Evolutionary conservation across 2,329 filamentous ascomycete genomes (phyloP).

Genomic region (Zymoseptoria brevis): DNA sequence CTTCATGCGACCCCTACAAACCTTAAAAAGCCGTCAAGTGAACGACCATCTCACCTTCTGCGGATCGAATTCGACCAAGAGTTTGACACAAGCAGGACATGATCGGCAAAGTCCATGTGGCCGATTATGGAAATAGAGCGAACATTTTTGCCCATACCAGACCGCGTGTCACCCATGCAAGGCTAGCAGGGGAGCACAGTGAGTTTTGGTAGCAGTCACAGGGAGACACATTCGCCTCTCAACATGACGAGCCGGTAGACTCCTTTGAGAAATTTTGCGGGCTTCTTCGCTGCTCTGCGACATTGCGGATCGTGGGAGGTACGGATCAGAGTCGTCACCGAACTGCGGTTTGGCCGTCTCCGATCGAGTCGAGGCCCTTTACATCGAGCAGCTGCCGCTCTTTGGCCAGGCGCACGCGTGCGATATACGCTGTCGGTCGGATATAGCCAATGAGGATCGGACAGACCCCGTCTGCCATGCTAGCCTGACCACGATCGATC

Average conservation of each 20-base stretch:
- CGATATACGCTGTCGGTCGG: background rate
- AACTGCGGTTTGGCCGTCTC: background rate
- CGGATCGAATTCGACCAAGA: background rate
- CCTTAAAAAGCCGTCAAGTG: background rate
- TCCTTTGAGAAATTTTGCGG: background rate
- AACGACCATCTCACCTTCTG: background rate
- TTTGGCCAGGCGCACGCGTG: background rate
- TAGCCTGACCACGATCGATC: background rate
- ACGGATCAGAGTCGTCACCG: background rate
- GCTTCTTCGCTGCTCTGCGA: background rate
- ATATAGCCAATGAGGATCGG: background rate
- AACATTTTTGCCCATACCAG: background rate
- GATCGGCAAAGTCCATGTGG: background rate
- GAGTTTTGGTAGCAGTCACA: background rate
- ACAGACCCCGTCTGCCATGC: background rate
- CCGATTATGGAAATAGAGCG: background rate
- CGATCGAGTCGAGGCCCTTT: background rate
- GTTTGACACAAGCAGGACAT: background rate
- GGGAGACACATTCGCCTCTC: background rate
- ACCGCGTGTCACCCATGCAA: background rate
- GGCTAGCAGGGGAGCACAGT: background rate
- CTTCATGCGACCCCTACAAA: background rate
- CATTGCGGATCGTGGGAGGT: background rate
- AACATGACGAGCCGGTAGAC: background rate
- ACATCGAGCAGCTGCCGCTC: background rate